These are phyloP conservation scores for Suillus subluteus DNA, from an alignment of 768 basidiomycete genomes.

Conservation along the genomic window DNA sequence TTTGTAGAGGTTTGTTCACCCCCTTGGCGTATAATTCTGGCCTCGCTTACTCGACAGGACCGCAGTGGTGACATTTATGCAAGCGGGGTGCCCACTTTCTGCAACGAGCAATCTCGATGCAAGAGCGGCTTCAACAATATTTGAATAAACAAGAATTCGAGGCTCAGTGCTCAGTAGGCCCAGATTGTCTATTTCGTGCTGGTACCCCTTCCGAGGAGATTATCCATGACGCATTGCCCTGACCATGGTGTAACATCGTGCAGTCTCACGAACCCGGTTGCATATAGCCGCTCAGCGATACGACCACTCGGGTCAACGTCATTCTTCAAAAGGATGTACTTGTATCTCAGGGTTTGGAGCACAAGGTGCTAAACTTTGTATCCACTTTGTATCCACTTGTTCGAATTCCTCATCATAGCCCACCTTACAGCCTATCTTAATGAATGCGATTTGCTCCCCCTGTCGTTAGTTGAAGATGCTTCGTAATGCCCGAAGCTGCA, in stretches of 20 bases:
- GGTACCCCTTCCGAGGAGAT: conserved; percentile 4
- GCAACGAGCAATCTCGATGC: not conserved
- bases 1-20: not conserved
- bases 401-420: not conserved
- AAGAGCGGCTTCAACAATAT: not conserved
- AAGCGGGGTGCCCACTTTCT: not conserved
- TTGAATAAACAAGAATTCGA: not conserved
- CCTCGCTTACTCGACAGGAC: not conserved
- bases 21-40: not conserved
- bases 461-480: not conserved
- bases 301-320: not conserved
- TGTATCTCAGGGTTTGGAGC: not conserved
- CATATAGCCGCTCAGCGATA: not conserved
- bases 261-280: conserved; percentile 2
- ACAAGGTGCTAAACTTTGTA: conserved; percentile 1
- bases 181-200: not conserved
- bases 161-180: not conserved
- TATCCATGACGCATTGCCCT: not conserved
- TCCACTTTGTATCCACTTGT: not conserved
- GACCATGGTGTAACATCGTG: not conserved
- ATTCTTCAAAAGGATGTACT: not conserved
- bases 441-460: not conserved
- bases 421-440: not conserved
- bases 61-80: not conserved
- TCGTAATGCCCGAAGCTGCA: not conserved